phyloP scores from a whole-genome alignment of 2,329 filamentous ascomycete genomes.

The Eutypella sp. region DNA sequence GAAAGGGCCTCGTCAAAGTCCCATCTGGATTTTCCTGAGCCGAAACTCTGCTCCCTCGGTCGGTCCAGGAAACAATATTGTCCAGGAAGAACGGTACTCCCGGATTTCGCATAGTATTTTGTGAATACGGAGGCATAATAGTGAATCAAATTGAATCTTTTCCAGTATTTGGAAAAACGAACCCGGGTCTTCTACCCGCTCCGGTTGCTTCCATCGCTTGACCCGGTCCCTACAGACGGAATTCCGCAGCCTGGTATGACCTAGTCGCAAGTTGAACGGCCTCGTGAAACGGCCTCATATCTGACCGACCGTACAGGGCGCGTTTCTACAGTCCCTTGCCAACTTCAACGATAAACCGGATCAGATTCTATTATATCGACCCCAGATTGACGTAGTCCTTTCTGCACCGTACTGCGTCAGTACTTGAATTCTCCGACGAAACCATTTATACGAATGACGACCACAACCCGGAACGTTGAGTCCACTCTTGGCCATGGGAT shows the following conservation, averaged over 20 bases:
- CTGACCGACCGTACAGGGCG: not conserved
- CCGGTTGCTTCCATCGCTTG: not conserved
- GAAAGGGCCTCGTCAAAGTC: not conserved
- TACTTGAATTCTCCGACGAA: too few relatives aligned
- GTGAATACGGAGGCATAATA: not conserved
- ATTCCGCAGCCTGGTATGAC: not conserved
- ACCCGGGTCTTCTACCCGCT: not conserved
- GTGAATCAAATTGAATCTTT: not conserved
- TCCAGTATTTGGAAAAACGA: not conserved
- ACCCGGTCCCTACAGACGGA: not conserved
- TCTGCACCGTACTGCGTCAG: too few relatives aligned
- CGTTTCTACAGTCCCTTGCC: not conserved
- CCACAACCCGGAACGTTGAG: not conserved
- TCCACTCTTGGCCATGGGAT: conserved; percentile 13
- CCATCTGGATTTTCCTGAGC: not conserved
- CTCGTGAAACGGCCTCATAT: not conserved
- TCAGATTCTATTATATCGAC: too few relatives aligned
- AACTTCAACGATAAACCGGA: too few relatives aligned
- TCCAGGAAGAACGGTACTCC: not conserved
- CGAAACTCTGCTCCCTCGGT: not conserved
- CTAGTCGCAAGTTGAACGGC: not conserved
- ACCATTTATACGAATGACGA: too few relatives aligned
- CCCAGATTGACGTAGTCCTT: too few relatives aligned
- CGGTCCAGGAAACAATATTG: too few relatives aligned
- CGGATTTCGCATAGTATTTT: not conserved